Evolutionary conservation across 805 yeast species (phyloP), one percentile per base, ranked within the genome.

Genomic region (Metschnikowia amazonensis): DNA sequence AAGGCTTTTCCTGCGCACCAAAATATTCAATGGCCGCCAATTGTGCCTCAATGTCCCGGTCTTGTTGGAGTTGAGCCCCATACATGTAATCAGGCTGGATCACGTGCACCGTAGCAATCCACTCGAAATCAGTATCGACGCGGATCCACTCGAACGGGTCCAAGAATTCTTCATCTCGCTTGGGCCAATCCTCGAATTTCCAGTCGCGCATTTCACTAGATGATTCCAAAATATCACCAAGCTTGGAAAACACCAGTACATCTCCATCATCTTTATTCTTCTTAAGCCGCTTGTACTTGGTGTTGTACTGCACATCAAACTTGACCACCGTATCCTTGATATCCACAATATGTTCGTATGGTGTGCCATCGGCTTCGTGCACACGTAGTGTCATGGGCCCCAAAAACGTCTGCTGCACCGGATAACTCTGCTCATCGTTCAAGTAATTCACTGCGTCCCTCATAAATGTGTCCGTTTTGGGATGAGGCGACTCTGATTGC

Each of bases 111-210:
- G 79, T 80, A 49, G 95, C 88, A 41, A 94, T 84, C 99, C 99
- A 94, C 63, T 94, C 99, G 58, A 84, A 86, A 63, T 94, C 99
- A 0, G 97, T 90, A 66, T 94, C 99, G n/a, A 92, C 87, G 56
- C 99, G 75, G 31, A 94, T 75, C 99, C 99, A 94, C 58, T 94
- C 99, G 65, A 89, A 94, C 0, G 97, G 97, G 57, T 92, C 97
- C 56, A 80, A 81, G 18, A 79, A 73, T 34, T 83, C 89, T 48
- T 82, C 90, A 42, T 84, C 89, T 25, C 82, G 83, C 38, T 75
- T 75, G 11, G 77, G 69, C 79, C 87, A 81, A 35, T 88, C 95
- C 1, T 77, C 72, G 9, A 89, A 70, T 13, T 74, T 72, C 98
- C 98, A 92, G 28, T 77, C 76, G 9, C 65, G 66, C 41, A 83